Base-by-base conservation (phyloP, 163 green algal genomes). In the Scenedesmus sp. region DNA sequence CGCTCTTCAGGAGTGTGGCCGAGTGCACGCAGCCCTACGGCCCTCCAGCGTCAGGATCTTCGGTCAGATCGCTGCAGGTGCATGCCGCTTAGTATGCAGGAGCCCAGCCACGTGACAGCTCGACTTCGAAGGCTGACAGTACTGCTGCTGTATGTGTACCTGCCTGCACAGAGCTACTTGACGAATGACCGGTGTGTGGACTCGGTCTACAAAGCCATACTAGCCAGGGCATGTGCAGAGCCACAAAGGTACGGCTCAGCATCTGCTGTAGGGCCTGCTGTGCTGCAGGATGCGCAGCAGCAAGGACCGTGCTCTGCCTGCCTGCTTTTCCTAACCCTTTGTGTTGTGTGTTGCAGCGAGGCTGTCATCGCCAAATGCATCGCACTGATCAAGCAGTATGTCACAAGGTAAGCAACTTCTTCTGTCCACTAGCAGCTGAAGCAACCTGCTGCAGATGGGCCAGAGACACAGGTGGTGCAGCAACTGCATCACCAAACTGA, bases 21-120 rank as follows among this genome's bases (percentile, higher is more conserved):
- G 90, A 93, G 20, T 90, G 83, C 90, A 93, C 90, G 18, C 90
- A 93, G 74, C 90, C 90, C n/a, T 88, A 88, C 67, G 84, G 90
- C 23, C 54, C 90, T 16, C 83, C 84, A 8, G 20, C 70, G 16
- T 81, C 82, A 46, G 73, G 20, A 81, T 55, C 84, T n/a, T 67
- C 90, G n/a, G 46, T 79, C 5, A 73, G 90, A 26, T 57, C 77
- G 67, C 84, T 93, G 16, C 84, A 90, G 90, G 90, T 93, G 64
- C n/a, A 18, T 3, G 5, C 4, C 70, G 3, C 23, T 52, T 23
- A 23, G 23, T 79, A 3, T 73, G 82, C 34, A 7, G 26, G 16
- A 79, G 23, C 9, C 52, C n/a, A 57, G 10, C 8, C 52, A 67
- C 20, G 87, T 54, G 18, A 16, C 79, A 59, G 1, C 57, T 26